Evolutionary conservation across 129 eudicot species (phyloP), one percentile per base, ranked within the genome.

Genomic region (Flaveria bidentis): DNA sequence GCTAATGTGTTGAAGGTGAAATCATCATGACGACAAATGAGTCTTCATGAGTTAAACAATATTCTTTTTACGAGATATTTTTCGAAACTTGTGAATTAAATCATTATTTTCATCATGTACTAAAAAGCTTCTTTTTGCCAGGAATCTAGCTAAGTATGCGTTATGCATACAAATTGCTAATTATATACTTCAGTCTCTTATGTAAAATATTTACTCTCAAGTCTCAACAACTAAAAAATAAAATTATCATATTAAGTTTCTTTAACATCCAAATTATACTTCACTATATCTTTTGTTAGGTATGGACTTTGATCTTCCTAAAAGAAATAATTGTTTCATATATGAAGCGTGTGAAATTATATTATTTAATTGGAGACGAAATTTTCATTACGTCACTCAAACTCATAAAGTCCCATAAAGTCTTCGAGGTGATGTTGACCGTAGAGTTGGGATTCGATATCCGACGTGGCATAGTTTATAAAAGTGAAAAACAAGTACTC

Each of bases 371-470:
- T 36, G 7, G 41, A 36, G 41, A 36, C 7, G 41, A 36, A 36
- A 36, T 36, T 36, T 4, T 36, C 41, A 36, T 36, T 33, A 36
- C 41, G 41, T 36, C 41, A 36, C 41, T 36, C 41, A 36, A 36
- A 36, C 7, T 20, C 36, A 55, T 18, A 17, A 55, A 55, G 62
- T 18, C 62, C 14, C 14, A 18, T 55, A 55, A 58, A 58, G 65
- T 58, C 33, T 58, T 58, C 36, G 20, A 58, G 16, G 65, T 58
- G 65, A 58, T 58, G 65, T 58, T 72, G 77, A 72, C 77, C 28
- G 13, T 53, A 18, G 36, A 56, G 36, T 72, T 9, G 67, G 77
- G 77, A 72, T 56, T 72, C 67, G 67, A 55, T 72, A 18, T 72
- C 67, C 77, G 47, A 72, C 52, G 39, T 30, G 20, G 56, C 17